A percentile compares a stretch with the other conserved stretches of the same genome.
Evolutionary conservation across 371 early-diverging fungal species (phyloP).

Genomic region (Nematocida parisii): DNA sequence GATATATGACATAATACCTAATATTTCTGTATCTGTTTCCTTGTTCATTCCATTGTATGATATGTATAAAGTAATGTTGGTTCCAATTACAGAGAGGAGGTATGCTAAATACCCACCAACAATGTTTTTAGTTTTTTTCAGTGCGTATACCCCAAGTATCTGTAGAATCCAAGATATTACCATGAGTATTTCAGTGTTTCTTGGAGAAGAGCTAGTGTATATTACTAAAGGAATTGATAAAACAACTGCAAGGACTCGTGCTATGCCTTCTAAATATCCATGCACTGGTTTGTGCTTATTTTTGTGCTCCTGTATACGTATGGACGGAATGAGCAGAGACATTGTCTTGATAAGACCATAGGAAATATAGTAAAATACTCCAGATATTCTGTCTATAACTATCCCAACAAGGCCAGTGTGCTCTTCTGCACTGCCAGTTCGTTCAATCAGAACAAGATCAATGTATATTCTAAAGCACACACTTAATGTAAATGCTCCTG

Average conservation of each 20-base stretch:
- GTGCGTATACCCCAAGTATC: conserved; percentile 18
- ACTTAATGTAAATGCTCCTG: conserved; percentile 59
- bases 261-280: conserved; percentile 48
- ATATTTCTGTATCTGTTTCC: not conserved
- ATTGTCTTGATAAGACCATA: conserved; percentile 50
- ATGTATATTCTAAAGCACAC: conserved; percentile 62
- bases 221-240: conserved; percentile 45
- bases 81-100: conserved; percentile 33
- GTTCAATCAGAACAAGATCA: conserved; percentile 65
- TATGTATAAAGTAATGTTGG: conserved; percentile 26
- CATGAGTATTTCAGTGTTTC: conserved; percentile 22
- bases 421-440: conserved; percentile 43
- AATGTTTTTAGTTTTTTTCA: conserved; percentile 32
- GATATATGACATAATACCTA: conserved; percentile 53
- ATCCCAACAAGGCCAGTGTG: conserved; percentile 14
- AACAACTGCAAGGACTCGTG: conserved; percentile 12
- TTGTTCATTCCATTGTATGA: conserved; percentile 50
- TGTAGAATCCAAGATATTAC: conserved; percentile 42
- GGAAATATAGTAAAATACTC: conserved; percentile 56
- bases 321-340: conserved; percentile 1
- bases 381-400: conserved; percentile 37
- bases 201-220: not conserved
- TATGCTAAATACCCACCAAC: conserved; percentile 44
- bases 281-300: conserved; percentile 37
- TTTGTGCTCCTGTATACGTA: conserved; percentile 1